phyloP scores from a whole-genome alignment of 2,329 filamentous ascomycete species.

The Xylaria hypoxylon region DNA sequence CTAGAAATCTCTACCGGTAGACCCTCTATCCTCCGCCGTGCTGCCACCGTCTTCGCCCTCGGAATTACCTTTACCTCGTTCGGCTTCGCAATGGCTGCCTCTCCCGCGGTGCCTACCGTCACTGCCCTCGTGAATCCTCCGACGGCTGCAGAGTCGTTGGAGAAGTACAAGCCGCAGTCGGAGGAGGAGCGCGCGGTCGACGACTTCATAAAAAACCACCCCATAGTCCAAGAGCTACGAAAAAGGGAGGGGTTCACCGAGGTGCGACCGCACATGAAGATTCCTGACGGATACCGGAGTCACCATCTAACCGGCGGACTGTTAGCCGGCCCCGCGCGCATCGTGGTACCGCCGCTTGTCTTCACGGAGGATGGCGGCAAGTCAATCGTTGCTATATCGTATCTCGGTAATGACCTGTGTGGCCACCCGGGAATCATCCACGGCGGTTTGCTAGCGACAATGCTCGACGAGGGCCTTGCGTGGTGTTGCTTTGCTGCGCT shows the following conservation, averaged over 20 bases:
- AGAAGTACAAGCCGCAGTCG: slow-evolving; percentile 70
- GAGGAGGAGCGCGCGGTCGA: slow-evolving; percentile 72
- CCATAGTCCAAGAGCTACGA: slow-evolving; percentile 77
- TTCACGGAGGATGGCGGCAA: slow-evolving; percentile 80
- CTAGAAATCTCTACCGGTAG: slow-evolving; percentile 40
- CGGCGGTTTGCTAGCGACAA: slow-evolving; percentile 89
- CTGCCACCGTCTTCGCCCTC: slow-evolving; percentile 60
- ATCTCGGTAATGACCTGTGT: slow-evolving; percentile 83
- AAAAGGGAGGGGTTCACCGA: slow-evolving; percentile 75
- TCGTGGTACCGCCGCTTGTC: slow-evolving; percentile 83
- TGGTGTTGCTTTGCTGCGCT: slow-evolving; percentile 89
- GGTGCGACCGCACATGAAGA: slow-evolving; percentile 87
- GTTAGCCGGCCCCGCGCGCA: slow-evolving; percentile 77
- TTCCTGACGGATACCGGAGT: slow-evolving; percentile 75
- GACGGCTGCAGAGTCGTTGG: slow-evolving; percentile 79
- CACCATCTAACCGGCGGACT: slow-evolving; percentile 87
- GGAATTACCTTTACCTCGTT: slow-evolving; percentile 60
- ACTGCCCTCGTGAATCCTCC: slow-evolving; percentile 62
- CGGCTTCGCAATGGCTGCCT: slow-evolving; percentile 69
- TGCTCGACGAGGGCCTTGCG: slow-evolving; percentile 90
- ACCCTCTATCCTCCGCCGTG: slow-evolving; percentile 58
- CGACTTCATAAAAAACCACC: slow-evolving; percentile 78
- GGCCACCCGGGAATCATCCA: slow-evolving; percentile 93
- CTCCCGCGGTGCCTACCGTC: slow-evolving; percentile 63
- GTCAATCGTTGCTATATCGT: slow-evolving; percentile 77